Conservation (phyloP, 805 yeast genomes). For the Metahyphopichia silvanorum region DNA sequence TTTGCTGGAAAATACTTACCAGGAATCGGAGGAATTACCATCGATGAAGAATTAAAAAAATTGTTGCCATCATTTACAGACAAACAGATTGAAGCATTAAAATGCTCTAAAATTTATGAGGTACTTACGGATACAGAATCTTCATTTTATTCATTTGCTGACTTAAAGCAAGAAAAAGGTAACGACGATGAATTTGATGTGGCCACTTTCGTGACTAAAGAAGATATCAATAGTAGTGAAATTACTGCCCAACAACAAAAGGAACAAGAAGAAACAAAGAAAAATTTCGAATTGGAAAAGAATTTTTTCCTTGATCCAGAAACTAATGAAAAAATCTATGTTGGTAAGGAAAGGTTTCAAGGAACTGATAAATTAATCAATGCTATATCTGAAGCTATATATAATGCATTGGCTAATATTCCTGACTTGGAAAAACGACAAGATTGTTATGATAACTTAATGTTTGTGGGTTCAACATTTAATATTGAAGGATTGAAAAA, state of each 20-base stretch:
- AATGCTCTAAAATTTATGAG: constrained; percentile 73
- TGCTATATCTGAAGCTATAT: constrained; percentile 51
- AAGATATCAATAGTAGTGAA: constrained; percentile 44
- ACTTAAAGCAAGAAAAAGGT: constrained; percentile 33
- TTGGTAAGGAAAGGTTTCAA: constrained; percentile 89
- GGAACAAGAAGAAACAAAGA: constrained; percentile 32
- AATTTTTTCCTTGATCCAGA: constrained; percentile 63
- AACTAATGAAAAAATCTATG: constrained; percentile 51
- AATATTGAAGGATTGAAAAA: constrained; percentile 75
- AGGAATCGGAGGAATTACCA: constrained; percentile 59
- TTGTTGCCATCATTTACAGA: constrained; percentile 56
- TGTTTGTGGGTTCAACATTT: constrained; percentile 76
- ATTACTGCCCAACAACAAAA: constrained; percentile 19
- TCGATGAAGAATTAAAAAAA: constrained; percentile 52
- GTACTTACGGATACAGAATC: constrained; percentile 67
- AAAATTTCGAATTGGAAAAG: constrained; percentile 69
- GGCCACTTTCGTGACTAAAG: constrained; percentile 83
- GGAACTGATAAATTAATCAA: constrained; percentile 66
- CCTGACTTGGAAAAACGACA: constrained; percentile 71
- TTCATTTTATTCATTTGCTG: constrained; percentile 61
- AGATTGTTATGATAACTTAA: constrained; percentile 79
- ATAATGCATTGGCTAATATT: constrained; percentile 50
- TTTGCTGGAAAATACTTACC: constrained; percentile 49
- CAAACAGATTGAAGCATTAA: constrained; percentile 69
- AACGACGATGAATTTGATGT: constrained; percentile 83